phyloP scores from a whole-genome alignment of 2,329 filamentous ascomycete genomes.

The Penicillium brasilianum region DNA sequence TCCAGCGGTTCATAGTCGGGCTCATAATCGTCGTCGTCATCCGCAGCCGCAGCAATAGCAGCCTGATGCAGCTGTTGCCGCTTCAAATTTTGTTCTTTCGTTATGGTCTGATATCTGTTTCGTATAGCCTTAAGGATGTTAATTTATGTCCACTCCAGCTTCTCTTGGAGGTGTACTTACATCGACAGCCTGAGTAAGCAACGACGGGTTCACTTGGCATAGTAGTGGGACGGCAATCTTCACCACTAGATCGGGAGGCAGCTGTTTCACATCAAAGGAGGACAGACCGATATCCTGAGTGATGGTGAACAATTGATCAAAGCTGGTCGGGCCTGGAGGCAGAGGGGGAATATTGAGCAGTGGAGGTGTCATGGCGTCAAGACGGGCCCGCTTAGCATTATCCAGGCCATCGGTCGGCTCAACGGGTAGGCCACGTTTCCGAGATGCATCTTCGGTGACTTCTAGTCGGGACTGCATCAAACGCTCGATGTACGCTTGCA shows the following conservation, averaged over 20 bases:
- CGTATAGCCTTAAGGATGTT: conserved; percentile 43
- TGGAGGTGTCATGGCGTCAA: conserved; percentile 59
- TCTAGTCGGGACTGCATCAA: conserved; percentile 79
- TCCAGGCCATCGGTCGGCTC: conserved; percentile 76
- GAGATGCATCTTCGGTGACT: conserved; percentile 74
- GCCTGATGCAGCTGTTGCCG: conserved; percentile 36
- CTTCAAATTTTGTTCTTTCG: conserved; percentile 43
- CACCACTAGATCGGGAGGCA: conserved; percentile 76
- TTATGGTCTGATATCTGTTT: conserved; percentile 44
- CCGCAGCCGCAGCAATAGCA: conserved; percentile 41
- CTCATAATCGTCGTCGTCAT: conserved; percentile 92
- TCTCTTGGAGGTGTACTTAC: conserved; percentile 48
- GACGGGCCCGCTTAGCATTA: conserved; percentile 77
- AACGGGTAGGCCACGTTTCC: conserved; percentile 75
- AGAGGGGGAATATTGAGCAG: conserved; percentile 69
- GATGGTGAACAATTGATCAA: conserved; percentile 85
- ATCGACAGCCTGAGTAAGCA: conserved; percentile 74
- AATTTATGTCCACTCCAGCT: conserved; percentile 11
- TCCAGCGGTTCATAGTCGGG: conserved; percentile 81
- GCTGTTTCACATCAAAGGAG: conserved; percentile 79
- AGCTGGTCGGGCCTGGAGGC: conserved; percentile 74
- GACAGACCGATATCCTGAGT: conserved; percentile 75
- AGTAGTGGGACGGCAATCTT: conserved; percentile 83
- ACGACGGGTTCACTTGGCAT: conserved; percentile 69
- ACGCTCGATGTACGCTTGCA: conserved; percentile 86